Evolutionary conservation across 768 basidiomycete species (phyloP).

Genomic region (Termitomyces sp.): DNA sequence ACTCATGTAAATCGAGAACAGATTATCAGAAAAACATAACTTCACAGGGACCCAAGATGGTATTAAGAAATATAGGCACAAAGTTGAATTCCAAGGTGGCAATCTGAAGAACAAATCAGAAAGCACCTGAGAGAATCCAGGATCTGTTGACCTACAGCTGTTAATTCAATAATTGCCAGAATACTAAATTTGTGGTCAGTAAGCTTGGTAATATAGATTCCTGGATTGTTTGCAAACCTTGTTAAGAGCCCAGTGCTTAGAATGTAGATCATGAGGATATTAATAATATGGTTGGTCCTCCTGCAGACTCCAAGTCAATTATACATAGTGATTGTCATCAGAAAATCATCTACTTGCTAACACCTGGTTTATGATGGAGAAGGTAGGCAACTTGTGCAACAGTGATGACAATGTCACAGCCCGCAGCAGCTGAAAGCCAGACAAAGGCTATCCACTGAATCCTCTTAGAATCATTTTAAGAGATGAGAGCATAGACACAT

Average conservation of each 20-base stretch:
- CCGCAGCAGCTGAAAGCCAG: background rate
- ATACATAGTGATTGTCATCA: too few species aligned
- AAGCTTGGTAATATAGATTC: background rate
- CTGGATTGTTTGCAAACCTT: background rate
- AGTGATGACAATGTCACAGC: background rate
- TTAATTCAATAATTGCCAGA: background rate
- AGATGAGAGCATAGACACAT: background rate
- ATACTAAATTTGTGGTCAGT: background rate
- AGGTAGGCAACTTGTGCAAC: background rate
- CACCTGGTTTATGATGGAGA: background rate
- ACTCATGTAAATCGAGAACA: background rate
- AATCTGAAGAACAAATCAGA: background rate
- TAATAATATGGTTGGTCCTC: background rate
- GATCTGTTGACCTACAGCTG: background rate
- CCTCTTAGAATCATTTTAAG: background rate
- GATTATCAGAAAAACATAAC: background rate
- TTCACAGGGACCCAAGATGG: background rate
- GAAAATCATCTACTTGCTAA: background rate
- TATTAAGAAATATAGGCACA: background rate
- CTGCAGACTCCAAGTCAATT: background rate
- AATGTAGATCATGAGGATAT: background rate
- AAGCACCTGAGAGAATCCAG: background rate
- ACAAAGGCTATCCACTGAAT: background rate
- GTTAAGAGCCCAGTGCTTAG: constrained; percentile 4
- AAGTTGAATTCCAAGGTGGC: background rate